Conservation (phyloP, 805 yeast genomes). For the Yarrowia osloensis region DNA sequence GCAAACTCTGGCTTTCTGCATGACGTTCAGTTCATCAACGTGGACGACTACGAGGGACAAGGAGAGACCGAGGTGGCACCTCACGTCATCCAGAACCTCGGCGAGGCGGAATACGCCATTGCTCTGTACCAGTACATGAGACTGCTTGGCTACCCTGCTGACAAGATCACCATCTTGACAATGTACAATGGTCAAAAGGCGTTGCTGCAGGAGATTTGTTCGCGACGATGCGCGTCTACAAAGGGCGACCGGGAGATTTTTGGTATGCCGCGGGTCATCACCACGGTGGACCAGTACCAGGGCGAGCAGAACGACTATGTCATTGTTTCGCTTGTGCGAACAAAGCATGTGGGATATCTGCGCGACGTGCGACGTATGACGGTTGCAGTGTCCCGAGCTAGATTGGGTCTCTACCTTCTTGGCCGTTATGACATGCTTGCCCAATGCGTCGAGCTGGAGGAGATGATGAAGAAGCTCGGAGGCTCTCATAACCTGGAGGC, state of each 20-base stretch:
- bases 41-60: conserved; percentile 40
- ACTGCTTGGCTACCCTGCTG: conserved; percentile 47
- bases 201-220: conserved; percentile 48
- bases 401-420: conserved; percentile 44
- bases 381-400: conserved; percentile 42
- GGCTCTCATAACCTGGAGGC: conserved; percentile 13
- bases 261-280: conserved; percentile 41
- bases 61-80: conserved; percentile 42
- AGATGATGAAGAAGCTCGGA: conserved; percentile 31
- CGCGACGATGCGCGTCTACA: conserved; percentile 39
- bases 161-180: conserved; percentile 48
- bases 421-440: conserved; percentile 37
- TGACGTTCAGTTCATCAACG: conserved; percentile 42
- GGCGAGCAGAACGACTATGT: conserved; percentile 42
- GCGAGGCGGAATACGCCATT: conserved; percentile 54
- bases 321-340: conserved; percentile 45
- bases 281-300: conserved; percentile 41
- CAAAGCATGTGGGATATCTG: conserved; percentile 38
- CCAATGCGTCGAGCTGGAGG: conserved; percentile 30
- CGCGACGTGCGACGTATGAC: conserved; percentile 37
- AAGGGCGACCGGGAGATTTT: conserved; percentile 31
- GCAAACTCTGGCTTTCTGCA: conserved; percentile 47
- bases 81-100: conserved; percentile 45
- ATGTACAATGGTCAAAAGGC: conserved; percentile 47
- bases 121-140: conserved; percentile 51